These are phyloP conservation scores for Globisporangium recalcitrans DNA, from an alignment of 352 stramenopile species.

Conservation along the genomic window DNA sequence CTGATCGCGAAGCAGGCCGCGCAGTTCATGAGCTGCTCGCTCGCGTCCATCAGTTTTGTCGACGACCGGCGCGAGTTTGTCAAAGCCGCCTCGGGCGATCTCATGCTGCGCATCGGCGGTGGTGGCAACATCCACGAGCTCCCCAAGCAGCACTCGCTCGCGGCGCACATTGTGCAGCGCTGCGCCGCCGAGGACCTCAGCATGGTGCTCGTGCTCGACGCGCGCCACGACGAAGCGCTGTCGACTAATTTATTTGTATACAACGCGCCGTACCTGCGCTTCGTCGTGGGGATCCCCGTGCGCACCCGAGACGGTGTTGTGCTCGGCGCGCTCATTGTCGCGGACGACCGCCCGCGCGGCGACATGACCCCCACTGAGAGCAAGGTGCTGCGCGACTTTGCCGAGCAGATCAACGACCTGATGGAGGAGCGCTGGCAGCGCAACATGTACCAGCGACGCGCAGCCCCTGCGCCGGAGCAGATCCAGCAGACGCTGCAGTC, in stretches of 20 bases:
- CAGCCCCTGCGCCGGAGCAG: conserved; percentile 22
- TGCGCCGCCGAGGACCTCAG: conserved; percentile 21
- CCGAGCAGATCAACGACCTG: conserved; percentile 39
- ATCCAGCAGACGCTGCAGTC: conserved; percentile 40
- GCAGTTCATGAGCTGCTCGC: conserved; percentile 38
- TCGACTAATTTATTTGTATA: conserved; percentile 52
- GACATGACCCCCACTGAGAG: conserved; percentile 27
- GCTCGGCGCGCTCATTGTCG: conserved; percentile 53
- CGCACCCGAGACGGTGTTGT: conserved; percentile 39
- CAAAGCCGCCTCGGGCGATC: conserved; percentile 44
- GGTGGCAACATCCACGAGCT: conserved; percentile 30
- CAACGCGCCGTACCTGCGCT: conserved; percentile 44
- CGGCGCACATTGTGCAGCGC: conserved; percentile 50
- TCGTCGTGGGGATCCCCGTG: conserved; percentile 53
- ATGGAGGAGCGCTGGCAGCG: conserved; percentile 40
- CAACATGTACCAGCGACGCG: conserved; percentile 21
- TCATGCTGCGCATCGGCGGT: conserved; percentile 2
- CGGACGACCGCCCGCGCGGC: conserved; percentile 33
- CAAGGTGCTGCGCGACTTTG: conserved; percentile 33
- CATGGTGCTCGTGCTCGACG: conserved; percentile 41
- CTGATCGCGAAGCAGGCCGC: conserved; percentile 54
- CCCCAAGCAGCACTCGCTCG: conserved; percentile 48
- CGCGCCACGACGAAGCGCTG: conserved; percentile 34
- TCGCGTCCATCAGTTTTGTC: conserved; percentile 64
- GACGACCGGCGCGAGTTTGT: conserved; percentile 55